Evolutionary conservation across 768 basidiomycete species (phyloP).

Genomic region (Galerina marginata): DNA sequence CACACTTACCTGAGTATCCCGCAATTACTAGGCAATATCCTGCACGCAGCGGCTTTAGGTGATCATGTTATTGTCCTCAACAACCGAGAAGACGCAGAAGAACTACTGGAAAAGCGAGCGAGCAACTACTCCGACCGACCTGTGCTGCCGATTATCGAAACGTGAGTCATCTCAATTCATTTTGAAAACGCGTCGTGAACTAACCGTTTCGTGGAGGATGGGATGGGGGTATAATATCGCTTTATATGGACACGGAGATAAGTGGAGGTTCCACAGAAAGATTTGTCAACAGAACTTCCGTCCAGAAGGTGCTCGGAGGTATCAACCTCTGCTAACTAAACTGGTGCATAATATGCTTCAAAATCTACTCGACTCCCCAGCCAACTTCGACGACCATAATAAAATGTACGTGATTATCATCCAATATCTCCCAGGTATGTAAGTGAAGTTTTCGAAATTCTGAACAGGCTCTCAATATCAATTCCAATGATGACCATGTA

Average conservation of each 20-base stretch:
- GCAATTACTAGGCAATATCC: conserved; percentile 16
- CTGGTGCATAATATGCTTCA: conserved; percentile 34
- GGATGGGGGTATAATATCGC: conserved; percentile 42
- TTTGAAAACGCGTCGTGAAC: no score
- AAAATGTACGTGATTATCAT: neutral
- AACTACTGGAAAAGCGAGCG: conserved; percentile 47
- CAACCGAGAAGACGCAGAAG: conserved; percentile 15
- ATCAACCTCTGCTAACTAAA: conserved; percentile 30
- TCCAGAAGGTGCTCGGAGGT: conserved; percentile 28
- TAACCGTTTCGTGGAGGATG: conserved; percentile 17
- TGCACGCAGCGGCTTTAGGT: conserved; percentile 26
- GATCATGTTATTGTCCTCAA: conserved; percentile 31
- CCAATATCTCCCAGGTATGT: no score
- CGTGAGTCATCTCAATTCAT: neutral
- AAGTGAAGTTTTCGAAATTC: no score
- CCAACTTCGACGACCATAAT: conserved; percentile 3
- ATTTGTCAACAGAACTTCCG: conserved; percentile 39
- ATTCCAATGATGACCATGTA: conserved; percentile 22
- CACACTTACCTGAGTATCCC: no score
- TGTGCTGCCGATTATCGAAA: conserved; percentile 20
- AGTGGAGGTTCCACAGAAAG: conserved; percentile 41
- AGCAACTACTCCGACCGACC: conserved; percentile 52
- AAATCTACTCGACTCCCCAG: conserved; percentile 23
- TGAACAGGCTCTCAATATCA: neutral
- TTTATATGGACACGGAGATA: conserved; percentile 36